phyloP scores from a whole-genome alignment of 1,139 yeast genomes.

The Suzukiozyma palmioleophila region DNA sequence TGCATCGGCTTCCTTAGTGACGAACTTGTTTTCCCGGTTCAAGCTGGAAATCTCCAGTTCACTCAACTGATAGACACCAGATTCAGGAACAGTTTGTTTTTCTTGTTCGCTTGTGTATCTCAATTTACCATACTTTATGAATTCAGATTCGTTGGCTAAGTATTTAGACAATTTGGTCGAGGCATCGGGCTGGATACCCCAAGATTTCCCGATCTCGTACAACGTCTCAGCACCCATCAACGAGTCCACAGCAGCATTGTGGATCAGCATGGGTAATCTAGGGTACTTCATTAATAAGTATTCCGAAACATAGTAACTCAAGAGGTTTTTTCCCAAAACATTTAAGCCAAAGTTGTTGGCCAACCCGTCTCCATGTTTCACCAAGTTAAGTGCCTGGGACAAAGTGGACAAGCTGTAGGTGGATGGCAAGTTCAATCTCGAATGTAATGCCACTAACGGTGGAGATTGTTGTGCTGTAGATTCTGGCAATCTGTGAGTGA shows the following conservation, averaged over 20 bases:
- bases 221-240: constrained; percentile 65
- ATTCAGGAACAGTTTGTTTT: constrained; percentile 37
- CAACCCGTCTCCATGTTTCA: constrained; percentile 39
- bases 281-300: constrained; percentile 75
- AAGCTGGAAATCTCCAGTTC: constrained; percentile 22
- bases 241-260: constrained; percentile 69
- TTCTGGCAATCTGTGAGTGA: constrained; percentile 47
- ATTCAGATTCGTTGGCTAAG: constrained; percentile 65
- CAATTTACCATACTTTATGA: constrained; percentile 59
- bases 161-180: constrained; percentile 62
- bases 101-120: constrained; percentile 43
- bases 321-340: constrained; percentile 71
- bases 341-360: constrained; percentile 79
- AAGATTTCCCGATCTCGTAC: constrained; percentile 58
- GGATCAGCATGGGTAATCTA: constrained; percentile 77
- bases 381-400: constrained; percentile 68
- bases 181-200: constrained; percentile 87
- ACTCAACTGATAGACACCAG: constrained; percentile 50
- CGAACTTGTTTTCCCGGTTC: constrained; percentile 14
- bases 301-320: constrained; percentile 75
- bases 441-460: constrained; percentile 71
- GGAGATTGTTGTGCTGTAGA: constrained; percentile 59
- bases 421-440: constrained; percentile 62
- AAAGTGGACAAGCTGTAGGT: constrained; percentile 60
- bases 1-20: constrained; percentile 34